Percentiles rank a stretch among this genome's conserved stretches.
Conservation (phyloP, 306 rosid genomes). For the Acacia acuminata region DNA sequence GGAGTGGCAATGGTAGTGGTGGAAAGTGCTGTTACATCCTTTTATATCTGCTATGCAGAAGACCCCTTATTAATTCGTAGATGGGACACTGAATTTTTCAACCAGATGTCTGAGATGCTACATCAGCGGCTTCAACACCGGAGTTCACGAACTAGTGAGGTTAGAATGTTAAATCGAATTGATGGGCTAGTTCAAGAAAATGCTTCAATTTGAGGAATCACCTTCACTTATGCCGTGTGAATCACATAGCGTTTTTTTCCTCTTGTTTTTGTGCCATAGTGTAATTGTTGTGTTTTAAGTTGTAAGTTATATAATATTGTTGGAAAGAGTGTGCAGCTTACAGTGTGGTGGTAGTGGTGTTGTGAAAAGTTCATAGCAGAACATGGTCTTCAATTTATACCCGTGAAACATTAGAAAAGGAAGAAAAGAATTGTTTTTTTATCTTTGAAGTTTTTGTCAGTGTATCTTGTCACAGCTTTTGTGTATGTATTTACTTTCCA, state of each 20-base stretch:
- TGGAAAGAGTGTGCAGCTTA: not conserved
- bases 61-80: slow-evolving; percentile 74
- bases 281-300: not conserved
- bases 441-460: not conserved
- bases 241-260: not conserved
- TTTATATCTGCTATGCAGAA: slow-evolving; percentile 87
- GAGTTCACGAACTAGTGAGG: slow-evolving; percentile 71
- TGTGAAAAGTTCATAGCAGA: not conserved
- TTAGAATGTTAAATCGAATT: slow-evolving; percentile 45
- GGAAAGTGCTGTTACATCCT: slow-evolving; percentile 91
- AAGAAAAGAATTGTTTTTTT: not conserved
- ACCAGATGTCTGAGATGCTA: slow-evolving; percentile 85
- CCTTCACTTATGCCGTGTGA: not conserved
- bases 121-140: slow-evolving; percentile 82
- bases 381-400: slow-evolving; percentile 1
- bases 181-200: slow-evolving; percentile 40
- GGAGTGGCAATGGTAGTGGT: slow-evolving; percentile 89
- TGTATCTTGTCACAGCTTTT: not conserved
- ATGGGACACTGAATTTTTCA: slow-evolving; percentile 87
- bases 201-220: slow-evolving; percentile 28
- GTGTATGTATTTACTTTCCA: not conserved
- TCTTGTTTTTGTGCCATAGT: not conserved
- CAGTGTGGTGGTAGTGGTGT: not conserved
- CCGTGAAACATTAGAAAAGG: not conserved
- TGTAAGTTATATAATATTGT: not conserved